Evolutionary conservation across 192 early-diverging fungal genomes (phyloP).

Genomic region (Linnemannia zychae): DNA sequence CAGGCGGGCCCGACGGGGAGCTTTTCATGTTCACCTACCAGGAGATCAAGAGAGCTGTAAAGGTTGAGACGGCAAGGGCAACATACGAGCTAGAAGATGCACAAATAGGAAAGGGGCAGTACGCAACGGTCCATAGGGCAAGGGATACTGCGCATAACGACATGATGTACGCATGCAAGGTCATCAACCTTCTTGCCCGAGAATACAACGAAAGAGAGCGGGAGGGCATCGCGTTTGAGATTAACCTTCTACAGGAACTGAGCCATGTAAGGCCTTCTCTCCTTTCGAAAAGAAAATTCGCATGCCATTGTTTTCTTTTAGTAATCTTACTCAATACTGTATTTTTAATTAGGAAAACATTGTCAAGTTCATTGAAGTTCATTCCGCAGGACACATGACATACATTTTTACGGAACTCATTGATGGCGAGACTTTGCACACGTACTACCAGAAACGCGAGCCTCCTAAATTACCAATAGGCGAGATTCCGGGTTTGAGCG

Average conservation of each 20-base stretch:
- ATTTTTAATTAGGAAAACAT: slow-evolving; percentile 27
- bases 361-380: slow-evolving; percentile 19
- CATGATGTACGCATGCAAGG: slow-evolving; percentile 33
- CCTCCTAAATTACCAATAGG: too few species aligned
- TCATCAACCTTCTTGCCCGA: background rate
- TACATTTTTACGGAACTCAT: slow-evolving; percentile 46
- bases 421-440: slow-evolving; percentile 13
- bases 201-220: background rate
- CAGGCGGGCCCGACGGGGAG: background rate
- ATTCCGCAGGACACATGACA: background rate
- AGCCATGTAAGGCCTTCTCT: slow-evolving; percentile 31
- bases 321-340: background rate
- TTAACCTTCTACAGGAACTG: slow-evolving; percentile 8
- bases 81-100: background rate
- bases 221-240: slow-evolving; percentile 20
- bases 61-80: background rate
- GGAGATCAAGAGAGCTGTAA: background rate
- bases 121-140: slow-evolving; percentile 25
- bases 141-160: background rate
- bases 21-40: slow-evolving; percentile 17
- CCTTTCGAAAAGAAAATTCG: background rate
- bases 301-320: background rate
- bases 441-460: background rate
- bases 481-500: too few species aligned
- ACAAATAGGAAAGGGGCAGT: slow-evolving; percentile 14